These are phyloP conservation scores for Austroboletus novae-zelandiae DNA, from an alignment of 1,284 basidiomycete genomes.

Conservation along the genomic window DNA sequence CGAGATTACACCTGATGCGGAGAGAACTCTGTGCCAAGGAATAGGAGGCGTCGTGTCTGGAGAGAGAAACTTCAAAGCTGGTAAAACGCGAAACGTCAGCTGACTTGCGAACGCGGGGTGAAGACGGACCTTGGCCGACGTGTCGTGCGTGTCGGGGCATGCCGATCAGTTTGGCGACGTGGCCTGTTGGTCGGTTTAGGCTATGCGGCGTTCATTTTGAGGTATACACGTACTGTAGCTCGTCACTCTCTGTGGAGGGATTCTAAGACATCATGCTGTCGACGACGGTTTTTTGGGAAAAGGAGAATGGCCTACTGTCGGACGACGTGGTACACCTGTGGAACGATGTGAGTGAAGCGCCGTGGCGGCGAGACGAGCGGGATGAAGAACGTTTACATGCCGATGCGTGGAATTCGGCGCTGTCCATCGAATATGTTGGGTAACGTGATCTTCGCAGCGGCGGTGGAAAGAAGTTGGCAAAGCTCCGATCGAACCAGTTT, in stretches of 20 bases:
- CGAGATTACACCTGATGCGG: constrained; percentile 68
- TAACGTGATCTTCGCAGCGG: too few species aligned
- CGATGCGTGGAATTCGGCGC: constrained; percentile 63
- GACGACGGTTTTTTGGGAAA: neutral
- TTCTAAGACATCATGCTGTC: constrained; percentile 24
- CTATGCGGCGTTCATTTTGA: neutral
- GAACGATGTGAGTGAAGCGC: neutral
- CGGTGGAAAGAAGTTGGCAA: too few species aligned
- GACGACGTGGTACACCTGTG: constrained; percentile 66
- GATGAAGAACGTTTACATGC: constrained; percentile 35
- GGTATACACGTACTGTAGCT: constrained; percentile 57
- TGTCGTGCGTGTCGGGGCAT: constrained; percentile 82
- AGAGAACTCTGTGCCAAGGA: constrained; percentile 75
- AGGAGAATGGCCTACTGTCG: constrained; percentile 36
- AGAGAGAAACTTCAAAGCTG: constrained; percentile 70
- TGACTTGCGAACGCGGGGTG: too few species aligned
- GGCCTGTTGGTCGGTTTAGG: constrained; percentile 45
- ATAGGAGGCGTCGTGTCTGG: constrained; percentile 58
- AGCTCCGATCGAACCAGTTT: too few species aligned
- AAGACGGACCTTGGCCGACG: constrained; percentile 72
- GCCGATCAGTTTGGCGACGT: constrained; percentile 80
- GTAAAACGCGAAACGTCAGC: neutral
- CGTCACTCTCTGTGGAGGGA: constrained; percentile 62
- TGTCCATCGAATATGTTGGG: neutral
- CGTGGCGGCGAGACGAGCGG: neutral